phyloP scores from a whole-genome alignment of 345 rosid species.

The Salix dunnii region DNA sequence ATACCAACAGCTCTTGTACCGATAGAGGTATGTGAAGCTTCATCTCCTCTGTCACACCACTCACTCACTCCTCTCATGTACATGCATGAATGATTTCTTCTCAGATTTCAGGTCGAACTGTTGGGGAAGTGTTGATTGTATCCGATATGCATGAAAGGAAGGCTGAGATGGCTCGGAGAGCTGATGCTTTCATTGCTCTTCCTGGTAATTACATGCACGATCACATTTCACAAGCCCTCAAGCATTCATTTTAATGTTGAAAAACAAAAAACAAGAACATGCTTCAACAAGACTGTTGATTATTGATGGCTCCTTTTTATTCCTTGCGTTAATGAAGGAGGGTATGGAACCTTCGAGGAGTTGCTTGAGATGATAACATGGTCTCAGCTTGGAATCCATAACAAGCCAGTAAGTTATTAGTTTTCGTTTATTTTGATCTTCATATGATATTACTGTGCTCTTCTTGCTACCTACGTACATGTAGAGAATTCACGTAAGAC shows the following conservation, averaged over 20 bases:
- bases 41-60: not conserved
- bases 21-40: slow-evolving; percentile 21
- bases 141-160: slow-evolving; percentile 45
- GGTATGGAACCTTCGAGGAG: slow-evolving; percentile 66
- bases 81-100: not conserved
- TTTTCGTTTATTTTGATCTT: not conserved
- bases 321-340: slow-evolving; percentile 29
- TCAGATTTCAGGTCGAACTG: slow-evolving; percentile 36
- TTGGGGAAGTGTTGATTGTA: slow-evolving; percentile 35
- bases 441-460: not conserved
- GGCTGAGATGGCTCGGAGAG: slow-evolving; percentile 38
- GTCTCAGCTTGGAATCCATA: slow-evolving; percentile 63
- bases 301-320: not conserved
- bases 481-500: not conserved
- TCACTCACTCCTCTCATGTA: not conserved
- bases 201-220: slow-evolving; percentile 22
- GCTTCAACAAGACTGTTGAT: not conserved
- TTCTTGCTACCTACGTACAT: not conserved
- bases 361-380: slow-evolving; percentile 57
- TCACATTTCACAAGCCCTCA: not conserved
- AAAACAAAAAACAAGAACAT: not conserved
- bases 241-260: not conserved
- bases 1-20: slow-evolving; percentile 41
- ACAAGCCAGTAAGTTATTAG: slow-evolving; percentile 43
- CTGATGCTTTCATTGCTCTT: slow-evolving; percentile 46